Conservation (phyloP, 768 basidiomycete species). For the Auricularia sp. region DNA sequence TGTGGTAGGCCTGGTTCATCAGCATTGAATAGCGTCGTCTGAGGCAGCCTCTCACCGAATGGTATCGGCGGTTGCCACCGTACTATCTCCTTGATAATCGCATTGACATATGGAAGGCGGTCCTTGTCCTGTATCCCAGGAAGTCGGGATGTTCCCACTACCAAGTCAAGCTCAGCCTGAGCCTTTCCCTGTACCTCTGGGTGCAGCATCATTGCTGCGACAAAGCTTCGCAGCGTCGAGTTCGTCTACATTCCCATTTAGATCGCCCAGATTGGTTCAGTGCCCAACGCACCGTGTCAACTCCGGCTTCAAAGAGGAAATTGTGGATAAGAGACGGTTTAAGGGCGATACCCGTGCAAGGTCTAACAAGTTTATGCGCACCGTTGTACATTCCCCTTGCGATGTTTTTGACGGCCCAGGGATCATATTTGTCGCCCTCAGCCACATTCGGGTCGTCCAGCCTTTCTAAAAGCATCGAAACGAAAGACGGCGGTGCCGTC, state of each 20-base stretch:
- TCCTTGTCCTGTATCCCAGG: slow-evolving; percentile 7
- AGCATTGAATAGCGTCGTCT: not conserved
- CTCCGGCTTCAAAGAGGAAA: not conserved
- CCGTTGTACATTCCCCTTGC: not conserved
- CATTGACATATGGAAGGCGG: slow-evolving; percentile 14
- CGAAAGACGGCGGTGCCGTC: not conserved
- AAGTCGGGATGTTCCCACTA: slow-evolving; percentile 1
- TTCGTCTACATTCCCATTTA: slow-evolving; percentile 9
- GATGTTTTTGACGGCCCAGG: not conserved
- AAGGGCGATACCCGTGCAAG: not conserved
- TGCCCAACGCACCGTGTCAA: not conserved
- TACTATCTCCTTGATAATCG: slow-evolving; percentile 14
- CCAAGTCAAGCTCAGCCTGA: slow-evolving; percentile 19
- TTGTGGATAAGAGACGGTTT: not conserved
- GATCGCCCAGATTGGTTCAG: not conserved
- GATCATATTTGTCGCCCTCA: not conserved
- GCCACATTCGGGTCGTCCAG: not conserved
- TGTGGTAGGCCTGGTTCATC: not conserved
- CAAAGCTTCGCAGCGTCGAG: slow-evolving; percentile 13
- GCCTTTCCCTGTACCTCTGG: slow-evolving; percentile 17
- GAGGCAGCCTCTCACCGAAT: not conserved
- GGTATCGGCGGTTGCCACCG: slow-evolving; percentile 14
- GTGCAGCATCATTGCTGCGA: slow-evolving; percentile 16
- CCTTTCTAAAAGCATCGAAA: not conserved
- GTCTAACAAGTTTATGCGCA: not conserved